phyloP scores from a whole-genome alignment of 192 early-diverging fungal species.

The Glomus cerebriforme region DNA sequence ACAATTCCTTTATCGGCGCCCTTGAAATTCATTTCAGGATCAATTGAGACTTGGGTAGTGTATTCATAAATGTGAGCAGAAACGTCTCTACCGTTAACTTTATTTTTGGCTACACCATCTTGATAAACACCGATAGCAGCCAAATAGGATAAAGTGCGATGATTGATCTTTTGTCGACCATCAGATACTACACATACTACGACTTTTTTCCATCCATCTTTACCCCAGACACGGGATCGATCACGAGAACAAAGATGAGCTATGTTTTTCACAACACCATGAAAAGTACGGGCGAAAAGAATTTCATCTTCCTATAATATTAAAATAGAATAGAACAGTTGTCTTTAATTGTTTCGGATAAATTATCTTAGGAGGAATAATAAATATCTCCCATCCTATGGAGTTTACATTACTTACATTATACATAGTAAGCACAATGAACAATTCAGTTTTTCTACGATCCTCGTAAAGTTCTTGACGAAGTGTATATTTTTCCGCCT shows the following conservation, averaged over 20 bases:
- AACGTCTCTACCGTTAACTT: constrained; percentile 63
- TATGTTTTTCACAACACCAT: constrained; percentile 89
- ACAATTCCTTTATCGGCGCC: constrained; percentile 66
- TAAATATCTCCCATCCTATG: background rate
- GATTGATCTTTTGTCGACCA: constrained; percentile 77
- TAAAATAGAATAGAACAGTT: background rate
- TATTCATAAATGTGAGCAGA: constrained; percentile 75
- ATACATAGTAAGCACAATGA: constrained; percentile 86
- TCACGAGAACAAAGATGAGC: constrained; percentile 79
- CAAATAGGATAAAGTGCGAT: constrained; percentile 67
- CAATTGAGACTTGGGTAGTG: constrained; percentile 76
- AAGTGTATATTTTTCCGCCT: constrained; percentile 71
- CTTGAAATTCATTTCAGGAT: constrained; percentile 71
- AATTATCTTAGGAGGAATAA: no score
- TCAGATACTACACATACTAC: constrained; percentile 83
- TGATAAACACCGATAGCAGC: constrained; percentile 84
- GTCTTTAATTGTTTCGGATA: background rate
- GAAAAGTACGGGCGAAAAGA: constrained; percentile 87
- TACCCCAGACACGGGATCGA: constrained; percentile 73
- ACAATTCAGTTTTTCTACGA: constrained; percentile 68
- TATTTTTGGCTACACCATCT: constrained; percentile 71
- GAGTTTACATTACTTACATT: constrained; percentile 49
- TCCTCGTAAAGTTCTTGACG: constrained; percentile 57
- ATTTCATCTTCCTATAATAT: constrained; percentile 74
- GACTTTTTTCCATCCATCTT: constrained; percentile 82